Base-by-base conservation (phyloP, 345 rosid genomes). In the Syzygium jambos region DNA sequence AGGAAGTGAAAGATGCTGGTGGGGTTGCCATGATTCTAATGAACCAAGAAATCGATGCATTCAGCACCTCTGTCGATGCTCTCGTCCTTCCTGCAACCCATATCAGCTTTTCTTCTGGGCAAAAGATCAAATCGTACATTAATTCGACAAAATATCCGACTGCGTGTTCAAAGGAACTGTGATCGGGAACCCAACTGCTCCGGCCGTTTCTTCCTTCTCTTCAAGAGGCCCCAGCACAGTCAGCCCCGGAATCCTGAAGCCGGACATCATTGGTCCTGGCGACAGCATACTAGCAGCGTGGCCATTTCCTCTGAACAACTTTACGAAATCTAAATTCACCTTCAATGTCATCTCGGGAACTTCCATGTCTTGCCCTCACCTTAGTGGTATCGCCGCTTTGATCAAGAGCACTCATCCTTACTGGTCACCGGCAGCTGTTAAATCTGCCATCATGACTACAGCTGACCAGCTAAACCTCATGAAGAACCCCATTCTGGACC, bases 321-420 rank as follows among this genome's bases (percentile, higher is more conserved):
- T 54, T 27, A 92, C 94, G 11, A 89, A 88, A 22, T 88, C 91
- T 5, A 91, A 86, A 6, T 88, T 89, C 46, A 88, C 89, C 46
- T 93, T 94, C 78, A 94, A 92, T 77, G 84, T 94, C n/a, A 86
- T 90, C 9, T 93, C 94, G 0, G 95, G 95, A 16, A 92, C 95
- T 17, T 93, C 95, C n/a, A 94, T 94, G 93, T 90, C 95, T 21
- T 92, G 95, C 86, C 95, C 94, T 51, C 95, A 94, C 86, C 92
- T 94, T 19, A 91, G 94, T 51, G 95, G 95, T 4, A 61, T 93
- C 38, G 94, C 93, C 1, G 95, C 95, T 41, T 84, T 92, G 53
- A 87, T 93, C 53, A 92, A 90, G 87, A 88, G 92, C 61, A 84
- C 91, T 5, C 93, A 92, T 49, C 94, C 92, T 10, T 89, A 90